Base-by-base conservation (phyloP, 75 land plant genomes). In the Larix kaempferi region DNA sequence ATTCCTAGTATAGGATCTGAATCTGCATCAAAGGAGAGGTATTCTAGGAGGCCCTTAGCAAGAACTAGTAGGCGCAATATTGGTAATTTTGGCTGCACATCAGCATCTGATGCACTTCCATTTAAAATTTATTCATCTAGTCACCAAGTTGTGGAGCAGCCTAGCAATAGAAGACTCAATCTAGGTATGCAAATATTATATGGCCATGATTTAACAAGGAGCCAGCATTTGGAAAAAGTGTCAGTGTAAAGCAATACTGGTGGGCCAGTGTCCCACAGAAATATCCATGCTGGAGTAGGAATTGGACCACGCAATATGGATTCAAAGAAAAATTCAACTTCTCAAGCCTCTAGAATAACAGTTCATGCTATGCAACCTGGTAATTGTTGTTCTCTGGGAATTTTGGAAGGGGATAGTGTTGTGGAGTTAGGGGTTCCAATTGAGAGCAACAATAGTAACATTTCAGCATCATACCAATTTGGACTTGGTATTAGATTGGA, bases 61-160 rank as follows among this genome's bases (percentile, higher is more conserved):
- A 19, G n/a, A 13, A 4, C 67, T 16, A 59, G 54, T 29, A 80
- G 61, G 57, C 35, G 19, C 33, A 55, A 78, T 71, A 8, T 77
- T 29, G 52, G 63, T 33, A 77, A 77, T 12, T 69, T 81, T 29
- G 56, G 64, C 27, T 81, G 75, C 25, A 8, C 79, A n/a, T 59
- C 76, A 55, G 23, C 75, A 56, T 74, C 80, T 54, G 77, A 82
- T 64, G 76, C 74, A 41, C 49, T 82, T 35, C 80, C 80, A 3
- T 57, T 55, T 2, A 57, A 57, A 29, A 1, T 26, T 59, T 57
- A 39, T 77, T 56, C 74, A 10, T 76, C 60, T 19, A 37, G 23
- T 25, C 15, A 16, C 22, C 78, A 56, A 2, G 23, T 21, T 29
- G 5, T 23, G 2, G 75, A 73, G 57, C 58, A 73, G 5, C 17